Evolutionary conservation across 129 eudicot genomes (phyloP), one percentile per base, ranked within the genome.

Genomic region (Deinandra increscens): DNA sequence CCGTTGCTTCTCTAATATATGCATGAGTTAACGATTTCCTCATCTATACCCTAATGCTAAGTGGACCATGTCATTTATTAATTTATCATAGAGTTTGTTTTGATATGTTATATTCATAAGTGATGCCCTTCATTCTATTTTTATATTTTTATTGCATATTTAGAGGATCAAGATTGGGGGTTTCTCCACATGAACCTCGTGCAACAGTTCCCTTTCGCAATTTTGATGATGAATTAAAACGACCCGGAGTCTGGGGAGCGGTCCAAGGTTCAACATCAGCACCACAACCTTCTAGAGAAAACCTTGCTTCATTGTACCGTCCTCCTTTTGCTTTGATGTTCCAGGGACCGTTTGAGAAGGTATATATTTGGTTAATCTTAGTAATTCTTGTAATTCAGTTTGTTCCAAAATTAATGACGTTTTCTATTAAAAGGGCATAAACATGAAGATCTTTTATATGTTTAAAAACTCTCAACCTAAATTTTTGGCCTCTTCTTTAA

Each of bases 301-400:
- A 86, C 78, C 97, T 91, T 74, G 97, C 97, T 63, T 85, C 97
- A 37, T 68, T 91, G 64, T 91, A 88, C 50, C 88, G 96, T 48
- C 94, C 94, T 68, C 97, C 96, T 61, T 88, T 91, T 72, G 93
- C 71, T 60, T 74, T 91, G 79, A 88, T 91, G 88, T 76, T 42
- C 69, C 88, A 78, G 46, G 97, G 97, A 1, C 54, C 96, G 9
- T 91, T 91, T 79, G 96, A 91, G 73, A 88, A 88, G 97, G 97
- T 91, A 82, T n/a, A 14, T 15, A 29, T 6, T 58, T 58, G 18
- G 23, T 15, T 68, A 10, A 39, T 22, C 12, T 20, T 69, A 34
- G 11, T 4, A 10, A 31, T 69, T 53, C 6, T 37, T 36, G 4
- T 67, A 29, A 13, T 60, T 15, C 3, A 1, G 31, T 26, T 26